Conservation (phyloP, 805 yeast genomes). For the Phaffomyces thermotolerans region DNA sequence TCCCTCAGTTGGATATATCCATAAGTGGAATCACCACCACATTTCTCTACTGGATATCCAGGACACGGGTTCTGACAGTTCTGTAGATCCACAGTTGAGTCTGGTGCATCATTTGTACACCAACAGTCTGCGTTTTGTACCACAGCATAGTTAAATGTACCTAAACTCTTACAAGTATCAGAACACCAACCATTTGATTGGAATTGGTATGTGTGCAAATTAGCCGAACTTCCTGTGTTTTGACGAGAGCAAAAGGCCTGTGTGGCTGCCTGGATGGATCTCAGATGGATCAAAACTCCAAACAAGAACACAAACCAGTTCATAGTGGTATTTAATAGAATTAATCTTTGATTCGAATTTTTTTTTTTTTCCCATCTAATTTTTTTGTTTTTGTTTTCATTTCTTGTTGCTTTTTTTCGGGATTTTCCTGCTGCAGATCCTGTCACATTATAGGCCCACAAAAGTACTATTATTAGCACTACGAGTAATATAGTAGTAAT, state of each 20-base stretch:
- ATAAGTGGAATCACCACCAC: slow-evolving; percentile 41
- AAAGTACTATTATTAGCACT: no score
- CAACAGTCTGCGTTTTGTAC: slow-evolving; percentile 47
- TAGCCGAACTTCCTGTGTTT: slow-evolving; percentile 30
- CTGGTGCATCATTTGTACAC: slow-evolving; percentile 52
- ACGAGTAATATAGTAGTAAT: no score
- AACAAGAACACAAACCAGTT: no score
- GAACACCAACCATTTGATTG: slow-evolving; percentile 48
- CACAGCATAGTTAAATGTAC: slow-evolving; percentile 38
- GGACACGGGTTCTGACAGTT: slow-evolving; percentile 35
- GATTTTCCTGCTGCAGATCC: no score
- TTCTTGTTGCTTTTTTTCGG: no score
- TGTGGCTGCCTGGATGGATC: background rate
- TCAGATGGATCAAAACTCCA: background rate
- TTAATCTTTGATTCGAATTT: no score
- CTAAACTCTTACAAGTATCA: slow-evolving; percentile 34
- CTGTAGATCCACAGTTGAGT: slow-evolving; percentile 26
- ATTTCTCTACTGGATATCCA: slow-evolving; percentile 36
- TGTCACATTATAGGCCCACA: no score
- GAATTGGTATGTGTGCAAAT: slow-evolving; percentile 10
- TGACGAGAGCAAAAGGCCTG: slow-evolving; percentile 29
- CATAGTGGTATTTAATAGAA: no score
- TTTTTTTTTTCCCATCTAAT: no score
- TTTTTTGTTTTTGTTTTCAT: no score
- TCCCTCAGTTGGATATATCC: slow-evolving; percentile 43